These are phyloP conservation scores for Cladophialophora carrionii DNA, from an alignment of 2,329 filamentous ascomycete species.

Conservation along the genomic window DNA sequence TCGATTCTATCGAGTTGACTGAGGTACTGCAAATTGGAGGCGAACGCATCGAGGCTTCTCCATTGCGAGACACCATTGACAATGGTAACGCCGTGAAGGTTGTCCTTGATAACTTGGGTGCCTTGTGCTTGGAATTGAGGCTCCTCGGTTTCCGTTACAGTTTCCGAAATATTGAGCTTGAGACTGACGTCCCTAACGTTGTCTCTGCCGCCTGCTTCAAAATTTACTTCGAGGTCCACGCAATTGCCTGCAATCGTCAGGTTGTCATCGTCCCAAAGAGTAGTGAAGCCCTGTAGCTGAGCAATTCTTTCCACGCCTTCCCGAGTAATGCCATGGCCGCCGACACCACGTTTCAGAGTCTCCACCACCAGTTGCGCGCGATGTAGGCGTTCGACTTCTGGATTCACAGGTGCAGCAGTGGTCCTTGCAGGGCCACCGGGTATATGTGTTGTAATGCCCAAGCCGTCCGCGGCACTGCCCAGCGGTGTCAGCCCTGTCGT, in stretches of 20 bases:
- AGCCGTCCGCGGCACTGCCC: constrained; percentile 34
- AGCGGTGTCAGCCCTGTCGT: constrained; percentile 36
- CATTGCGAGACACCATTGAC: constrained; percentile 41
- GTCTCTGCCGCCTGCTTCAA: constrained; percentile 45
- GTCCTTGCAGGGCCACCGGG: constrained; percentile 47
- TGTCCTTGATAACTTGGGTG: constrained; percentile 48
- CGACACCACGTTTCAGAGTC: constrained; percentile 46
- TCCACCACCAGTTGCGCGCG: constrained; percentile 49
- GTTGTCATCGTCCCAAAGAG: constrained; percentile 53
- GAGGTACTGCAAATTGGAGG: constrained; percentile 50
- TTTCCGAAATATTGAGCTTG: constrained; percentile 48
- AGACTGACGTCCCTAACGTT: constrained; percentile 50
- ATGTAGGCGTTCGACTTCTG: constrained; percentile 48
- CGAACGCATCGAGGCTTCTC: constrained; percentile 45
- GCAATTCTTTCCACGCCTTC: constrained; percentile 50
- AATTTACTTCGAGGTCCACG: constrained; percentile 53
- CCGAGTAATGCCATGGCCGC: constrained; percentile 50
- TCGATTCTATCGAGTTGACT: constrained; percentile 51
- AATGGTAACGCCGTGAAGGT: constrained; percentile 43
- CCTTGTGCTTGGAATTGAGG: constrained; percentile 48
- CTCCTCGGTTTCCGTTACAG: constrained; percentile 46
- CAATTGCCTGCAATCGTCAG: constrained; percentile 52
- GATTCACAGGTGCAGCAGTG: constrained; percentile 46
- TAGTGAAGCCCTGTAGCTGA: constrained; percentile 51
- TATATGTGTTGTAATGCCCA: constrained; percentile 49